These are phyloP conservation scores for Aspergillus niger DNA, from an alignment of 2,329 filamentous ascomycete species.

Conservation along the genomic window DNA sequence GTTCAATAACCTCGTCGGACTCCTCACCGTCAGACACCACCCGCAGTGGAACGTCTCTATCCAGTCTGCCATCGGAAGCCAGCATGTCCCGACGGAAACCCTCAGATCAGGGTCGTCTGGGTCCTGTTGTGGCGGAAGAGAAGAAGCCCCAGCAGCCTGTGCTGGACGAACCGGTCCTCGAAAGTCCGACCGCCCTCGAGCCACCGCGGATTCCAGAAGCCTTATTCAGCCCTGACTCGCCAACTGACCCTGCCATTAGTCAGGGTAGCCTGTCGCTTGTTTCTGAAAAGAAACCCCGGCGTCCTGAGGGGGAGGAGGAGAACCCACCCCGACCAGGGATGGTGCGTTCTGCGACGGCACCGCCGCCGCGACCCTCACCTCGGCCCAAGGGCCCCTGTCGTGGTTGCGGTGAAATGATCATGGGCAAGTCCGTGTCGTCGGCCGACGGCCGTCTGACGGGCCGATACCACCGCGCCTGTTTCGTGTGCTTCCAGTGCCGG, in stretches of 20 bases:
- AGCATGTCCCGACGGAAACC: conserved; percentile 34
- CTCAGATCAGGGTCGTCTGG: conserved; percentile 46
- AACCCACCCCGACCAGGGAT: conserved; percentile 8
- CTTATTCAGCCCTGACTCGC: conserved; percentile 47
- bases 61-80: conserved; percentile 55
- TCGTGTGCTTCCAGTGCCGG: conserved; percentile 83
- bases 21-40: conserved; percentile 62
- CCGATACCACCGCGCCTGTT: conserved; percentile 92
- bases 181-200: conserved; percentile 28
- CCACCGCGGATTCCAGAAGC: conserved; percentile 35
- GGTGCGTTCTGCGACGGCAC: conserved; percentile 29
- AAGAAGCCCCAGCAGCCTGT: conserved; percentile 35
- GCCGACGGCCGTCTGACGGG: conserved; percentile 90
- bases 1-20: conserved; percentile 66
- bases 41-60: conserved; percentile 64
- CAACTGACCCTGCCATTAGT: conserved; percentile 51
- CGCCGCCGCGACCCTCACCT: conserved; percentile 45
- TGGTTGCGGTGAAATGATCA: conserved; percentile 75
- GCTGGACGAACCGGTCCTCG: conserved; percentile 39
- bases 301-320: conserved; percentile 12
- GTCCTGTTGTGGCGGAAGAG: conserved; percentile 59
- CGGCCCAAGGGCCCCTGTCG: conserved; percentile 74
- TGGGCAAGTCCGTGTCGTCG: conserved; percentile 89
- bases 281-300: conserved; percentile 19
- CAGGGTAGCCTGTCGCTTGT: conserved; percentile 43